A percentile compares a stretch with the other conserved stretches of the same genome.
Conservation (phyloP, 345 rosid species). For the Euphorbia tirucalli region DNA sequence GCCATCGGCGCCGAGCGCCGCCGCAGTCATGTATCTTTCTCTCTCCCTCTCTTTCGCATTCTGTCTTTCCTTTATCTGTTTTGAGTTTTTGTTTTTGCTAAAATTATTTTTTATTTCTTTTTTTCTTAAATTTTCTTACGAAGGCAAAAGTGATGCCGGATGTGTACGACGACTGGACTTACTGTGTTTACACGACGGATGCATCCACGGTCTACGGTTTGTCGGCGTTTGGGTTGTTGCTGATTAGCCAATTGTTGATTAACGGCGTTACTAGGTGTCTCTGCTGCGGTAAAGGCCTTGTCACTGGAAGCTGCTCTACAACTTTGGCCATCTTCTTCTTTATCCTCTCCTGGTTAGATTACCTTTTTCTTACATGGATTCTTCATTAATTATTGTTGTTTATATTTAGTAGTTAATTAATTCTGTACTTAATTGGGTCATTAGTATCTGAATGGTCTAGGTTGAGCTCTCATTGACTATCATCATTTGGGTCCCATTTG, state of each 20-base stretch:
- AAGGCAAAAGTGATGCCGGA: conserved; percentile 67
- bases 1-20: conserved; percentile 97
- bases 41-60: too few relatives aligned
- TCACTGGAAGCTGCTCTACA: conserved; percentile 55
- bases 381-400: background rate
- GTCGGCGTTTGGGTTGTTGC: conserved; percentile 67
- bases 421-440: background rate
- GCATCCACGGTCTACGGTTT: conserved; percentile 86
- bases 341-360: conserved; percentile 72
- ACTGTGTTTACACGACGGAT: conserved; percentile 67
- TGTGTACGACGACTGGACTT: conserved; percentile 70
- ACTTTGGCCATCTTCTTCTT: conserved; percentile 71
- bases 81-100: background rate
- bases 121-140: background rate
- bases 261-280: conserved; percentile 84
- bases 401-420: too few relatives aligned
- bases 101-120: background rate
- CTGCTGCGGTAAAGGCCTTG: conserved; percentile 81
- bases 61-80: background rate
- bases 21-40: conserved; percentile 77
- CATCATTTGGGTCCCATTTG: too few relatives aligned
- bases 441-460: background rate
- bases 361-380: background rate
- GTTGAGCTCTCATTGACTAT: too few relatives aligned
- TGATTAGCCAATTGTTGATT: conserved; percentile 66